Percentiles rank a stretch among this genome's conserved stretches.
Evolutionary conservation across 2,329 filamentous ascomycete species (phyloP).

Genomic region (Chrysoporthe deuterocubensis): DNA sequence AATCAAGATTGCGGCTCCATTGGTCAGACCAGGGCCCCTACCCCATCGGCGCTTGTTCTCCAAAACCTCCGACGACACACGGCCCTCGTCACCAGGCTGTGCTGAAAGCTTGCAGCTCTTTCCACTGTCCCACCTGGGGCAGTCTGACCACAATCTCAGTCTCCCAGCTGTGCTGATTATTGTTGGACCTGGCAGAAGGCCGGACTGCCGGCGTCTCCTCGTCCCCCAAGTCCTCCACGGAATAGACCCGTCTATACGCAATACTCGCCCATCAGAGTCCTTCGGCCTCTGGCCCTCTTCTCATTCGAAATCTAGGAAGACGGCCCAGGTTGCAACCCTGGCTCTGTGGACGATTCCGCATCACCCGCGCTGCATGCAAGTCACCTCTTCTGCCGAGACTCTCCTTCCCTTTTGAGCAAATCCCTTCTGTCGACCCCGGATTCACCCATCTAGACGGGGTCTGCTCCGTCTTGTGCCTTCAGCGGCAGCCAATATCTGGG

Average conservation of each 20-base stretch:
- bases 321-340: neutral
- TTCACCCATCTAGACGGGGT: neutral
- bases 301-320: neutral
- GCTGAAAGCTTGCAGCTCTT: neutral
- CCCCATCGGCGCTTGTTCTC: slow-evolving; percentile 13
- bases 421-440: slow-evolving; percentile 2
- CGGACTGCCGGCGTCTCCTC: neutral
- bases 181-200: slow-evolving; percentile 5
- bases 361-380: neutral
- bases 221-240: neutral
- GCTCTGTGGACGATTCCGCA: neutral
- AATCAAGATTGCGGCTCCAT: slow-evolving; percentile 3
- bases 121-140: neutral
- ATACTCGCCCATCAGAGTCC: neutral
- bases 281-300: neutral
- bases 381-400: neutral
- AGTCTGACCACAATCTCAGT: neutral
- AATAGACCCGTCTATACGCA: neutral
- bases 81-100: neutral
- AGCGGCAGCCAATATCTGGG: neutral
- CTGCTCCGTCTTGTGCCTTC: neutral
- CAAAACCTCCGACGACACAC: slow-evolving; percentile 16
- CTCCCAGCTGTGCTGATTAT: neutral
- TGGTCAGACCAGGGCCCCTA: neutral
- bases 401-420: slow-evolving; percentile 4